Evolutionary conservation across 768 basidiomycete genomes (phyloP).

Genomic region (Boletellus ananas): DNA sequence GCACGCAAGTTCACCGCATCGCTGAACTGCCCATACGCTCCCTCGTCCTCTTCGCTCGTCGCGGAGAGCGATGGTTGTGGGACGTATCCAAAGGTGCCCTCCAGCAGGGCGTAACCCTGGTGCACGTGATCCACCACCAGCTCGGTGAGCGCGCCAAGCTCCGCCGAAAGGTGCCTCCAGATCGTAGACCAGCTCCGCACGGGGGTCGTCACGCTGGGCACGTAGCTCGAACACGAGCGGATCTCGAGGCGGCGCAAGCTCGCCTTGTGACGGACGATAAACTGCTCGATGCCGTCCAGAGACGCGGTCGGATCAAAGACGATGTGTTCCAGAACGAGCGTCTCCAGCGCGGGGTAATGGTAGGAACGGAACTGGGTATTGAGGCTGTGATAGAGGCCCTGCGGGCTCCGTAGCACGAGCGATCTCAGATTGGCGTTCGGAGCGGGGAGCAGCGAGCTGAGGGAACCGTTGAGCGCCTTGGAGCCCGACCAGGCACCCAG

Average conservation of each 20-base stretch:
- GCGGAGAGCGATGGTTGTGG: slow-evolving; percentile 10
- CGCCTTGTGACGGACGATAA: slow-evolving; percentile 30
- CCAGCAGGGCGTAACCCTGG: slow-evolving; percentile 25
- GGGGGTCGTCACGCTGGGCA: slow-evolving; percentile 7
- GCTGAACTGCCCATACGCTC: slow-evolving; percentile 7
- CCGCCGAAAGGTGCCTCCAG: slow-evolving; percentile 22
- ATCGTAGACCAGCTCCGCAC: slow-evolving; percentile 27
- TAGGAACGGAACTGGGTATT: slow-evolving; percentile 16
- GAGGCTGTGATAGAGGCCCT: slow-evolving; percentile 29
- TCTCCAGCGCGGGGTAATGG: slow-evolving; percentile 25
- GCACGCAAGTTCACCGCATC: slow-evolving; percentile 12
- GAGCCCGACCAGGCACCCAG: slow-evolving; percentile 30
- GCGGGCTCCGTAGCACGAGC: slow-evolving; percentile 25
- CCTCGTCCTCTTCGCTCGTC: slow-evolving; percentile 14
- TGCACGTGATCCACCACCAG: slow-evolving; percentile 13
- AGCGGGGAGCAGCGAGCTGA: slow-evolving; percentile 24
- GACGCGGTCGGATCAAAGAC: slow-evolving; percentile 24
- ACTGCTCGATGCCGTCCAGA: slow-evolving; percentile 26
- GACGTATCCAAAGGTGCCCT: slow-evolving; percentile 22
- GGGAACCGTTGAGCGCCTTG: slow-evolving; percentile 24
- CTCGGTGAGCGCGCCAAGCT: slow-evolving; percentile 22
- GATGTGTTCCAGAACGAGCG: slow-evolving; percentile 28
- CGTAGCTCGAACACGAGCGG: slow-evolving; percentile 26
- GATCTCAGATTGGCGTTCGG: slow-evolving; percentile 19
- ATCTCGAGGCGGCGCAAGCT: slow-evolving; percentile 23